Base-by-base conservation (phyloP, 192 early-diverging fungal species). In the Pilobolus umbonatus region DNA sequence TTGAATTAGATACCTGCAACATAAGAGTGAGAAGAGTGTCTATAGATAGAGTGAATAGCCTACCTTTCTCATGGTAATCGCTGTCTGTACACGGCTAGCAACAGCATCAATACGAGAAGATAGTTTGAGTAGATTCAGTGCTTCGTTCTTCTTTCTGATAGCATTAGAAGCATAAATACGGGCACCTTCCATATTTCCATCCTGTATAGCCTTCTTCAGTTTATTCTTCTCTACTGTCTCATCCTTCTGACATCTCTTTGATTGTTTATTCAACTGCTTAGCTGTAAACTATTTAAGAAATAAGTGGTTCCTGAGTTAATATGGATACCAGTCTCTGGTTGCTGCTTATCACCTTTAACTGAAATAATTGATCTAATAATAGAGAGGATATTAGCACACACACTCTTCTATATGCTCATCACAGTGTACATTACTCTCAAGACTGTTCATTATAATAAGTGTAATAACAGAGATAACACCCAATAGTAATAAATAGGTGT, bases 111-210 rank as follows among this genome's bases (percentile, higher is more conserved):
- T 89, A 42, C 95, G 85, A 49, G 91, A 93, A 22, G 89, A 76
- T 51, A 99, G 80, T 49, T 88, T 78, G 29, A 95, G 72, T 38
- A 98, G 68, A 70, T 99, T 95, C 31, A 97, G 76, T 3, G 84
- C 58, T 68, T 98, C 95, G 66, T 91, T 98, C 80, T 95, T 94
- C 72, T 99, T 99, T 62, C 97, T 82, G 60, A 99, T 99, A 15
- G 92, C 94, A 64, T 98, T 96, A 26, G 91, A 83, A 10, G 92
- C 94, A 69, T 94, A 90, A 61, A 99, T 87, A 60, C 89, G 86
- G 10, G 97, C 95, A 6, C 91, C 89, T 67, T 96, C 97, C 71
- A 80, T 85, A 65, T 98, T 93, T 31, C 88, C 87, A 71, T 88
- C 82, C 75, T 94, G 88, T 58, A 99, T 93, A 12, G 94, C 95